Evolutionary conservation across 2,329 filamentous ascomycete genomes (phyloP).

Genomic region (Thyridium curvatum): DNA sequence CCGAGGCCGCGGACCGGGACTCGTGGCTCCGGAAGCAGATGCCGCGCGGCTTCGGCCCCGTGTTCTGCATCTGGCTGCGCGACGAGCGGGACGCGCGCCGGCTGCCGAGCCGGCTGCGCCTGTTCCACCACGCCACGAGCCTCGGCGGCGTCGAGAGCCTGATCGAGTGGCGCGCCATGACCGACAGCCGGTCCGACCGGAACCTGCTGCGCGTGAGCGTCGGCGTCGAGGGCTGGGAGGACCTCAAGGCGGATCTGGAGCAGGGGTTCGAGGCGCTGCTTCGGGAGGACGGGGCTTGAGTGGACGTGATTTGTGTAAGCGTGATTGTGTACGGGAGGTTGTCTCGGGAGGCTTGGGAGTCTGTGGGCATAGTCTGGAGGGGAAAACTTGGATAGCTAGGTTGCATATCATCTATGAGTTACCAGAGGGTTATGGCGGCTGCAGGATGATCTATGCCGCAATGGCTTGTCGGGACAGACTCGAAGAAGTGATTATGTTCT

Average conservation of each 20-base stretch:
- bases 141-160: constrained; percentile 90
- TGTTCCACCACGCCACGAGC: constrained; percentile 95
- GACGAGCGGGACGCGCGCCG: constrained; percentile 53
- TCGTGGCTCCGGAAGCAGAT: constrained; percentile 82
- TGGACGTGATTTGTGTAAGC: no score
- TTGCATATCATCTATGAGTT: no score
- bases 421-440: no score
- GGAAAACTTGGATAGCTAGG: no score
- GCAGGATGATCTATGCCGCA: no score
- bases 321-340: no score
- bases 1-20: constrained; percentile 46
- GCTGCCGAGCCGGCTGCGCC: constrained; percentile 69
- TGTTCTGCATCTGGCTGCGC: constrained; percentile 70
- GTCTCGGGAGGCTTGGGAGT: no score
- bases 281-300: constrained; percentile 15
- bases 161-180: constrained; percentile 95
- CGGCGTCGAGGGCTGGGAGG: constrained; percentile 81
- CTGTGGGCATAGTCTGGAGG: no score
- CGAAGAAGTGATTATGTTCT: no score
- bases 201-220: constrained; percentile 74
- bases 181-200: constrained; percentile 66
- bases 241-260: constrained; percentile 70
- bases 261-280: constrained; percentile 56
- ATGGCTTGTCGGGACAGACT: no score
- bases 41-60: constrained; percentile 83